Evolutionary conservation across 2,329 filamentous ascomycete genomes (phyloP), one percentile per base, ranked within the genome.

Genomic region (Lasiodiplodia hormozganensis): DNA sequence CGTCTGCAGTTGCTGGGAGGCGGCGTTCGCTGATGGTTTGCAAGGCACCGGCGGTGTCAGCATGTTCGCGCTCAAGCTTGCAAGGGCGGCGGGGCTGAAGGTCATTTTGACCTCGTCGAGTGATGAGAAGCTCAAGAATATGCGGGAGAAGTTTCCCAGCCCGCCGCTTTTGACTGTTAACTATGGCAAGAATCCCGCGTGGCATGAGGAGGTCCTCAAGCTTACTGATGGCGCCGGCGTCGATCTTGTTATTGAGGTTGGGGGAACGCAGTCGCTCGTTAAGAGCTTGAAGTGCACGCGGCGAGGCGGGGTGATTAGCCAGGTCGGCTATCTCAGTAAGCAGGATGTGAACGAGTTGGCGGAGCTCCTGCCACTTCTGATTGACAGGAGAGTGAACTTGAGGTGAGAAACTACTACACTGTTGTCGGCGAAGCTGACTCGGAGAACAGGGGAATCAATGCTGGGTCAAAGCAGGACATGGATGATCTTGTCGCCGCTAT

Each of bases 161-260:
- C 56, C 56, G 21, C 56, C 56, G 21, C 34, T 58, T 3, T 18
- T 58, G 34, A 77, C 76, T 1, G 82, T 87, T 75, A 87, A 87
- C 74, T 86, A 86, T 74, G 81, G 79, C 62, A 82, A 75, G 1
- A 78, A 72, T 0, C 81, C 82, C 0, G 69, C 83, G 68, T 85
- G 85, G 85, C 78, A 78, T 3, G 72, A 75, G 2, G 82, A 85
- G 62, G 83, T 84, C 0, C 78, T 80, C 68, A 71, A 74, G 8
- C 71, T 84, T 40, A 86, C 85, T 0, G 66, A 80, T 11, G 79
- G 80, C 21, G 69, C 74, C 2, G 85, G 85, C 8, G 84, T 77
- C 1, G 80, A 84, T 68, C 74, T 76, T 60, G 70, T 82, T 62
- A 65, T 84, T 4, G 79, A 84, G 56, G 74, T 78, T 25, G 81